Percentiles rank a stretch among this genome's conserved stretches.
These are phyloP conservation scores for Penicillium polonicum DNA, from an alignment of 2,329 filamentous ascomycete species.

Conservation along the genomic window DNA sequence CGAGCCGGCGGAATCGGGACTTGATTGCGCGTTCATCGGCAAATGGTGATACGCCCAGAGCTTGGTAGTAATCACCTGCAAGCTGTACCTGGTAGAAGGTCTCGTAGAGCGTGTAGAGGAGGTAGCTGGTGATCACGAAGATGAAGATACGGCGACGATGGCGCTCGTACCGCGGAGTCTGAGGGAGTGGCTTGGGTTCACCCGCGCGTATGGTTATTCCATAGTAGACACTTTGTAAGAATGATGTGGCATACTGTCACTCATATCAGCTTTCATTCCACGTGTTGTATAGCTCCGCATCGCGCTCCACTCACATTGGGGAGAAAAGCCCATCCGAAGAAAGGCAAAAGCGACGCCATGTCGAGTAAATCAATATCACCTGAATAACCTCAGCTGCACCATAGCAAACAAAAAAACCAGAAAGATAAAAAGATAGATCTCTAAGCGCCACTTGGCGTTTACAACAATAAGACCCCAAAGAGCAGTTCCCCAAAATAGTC, in stretches of 20 bases:
- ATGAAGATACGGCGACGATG: conserved; percentile 84
- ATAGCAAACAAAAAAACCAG: conserved; percentile 7
- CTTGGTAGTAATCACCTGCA: conserved; percentile 73
- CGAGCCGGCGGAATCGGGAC: conserved; percentile 76
- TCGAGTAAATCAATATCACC: conserved; percentile 6
- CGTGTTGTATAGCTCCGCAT: conserved; percentile 7
- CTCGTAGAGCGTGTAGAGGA: conserved; percentile 90
- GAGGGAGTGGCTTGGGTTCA: conserved; percentile 70
- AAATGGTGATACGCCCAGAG: conserved; percentile 67
- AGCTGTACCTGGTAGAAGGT: conserved; percentile 76
- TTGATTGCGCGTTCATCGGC: conserved; percentile 77
- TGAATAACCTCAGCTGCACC: conserved; percentile 5
- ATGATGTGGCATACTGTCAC: conserved; percentile 69
- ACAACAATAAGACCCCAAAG: conserved; percentile 7
- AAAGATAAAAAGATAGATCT: neutral
- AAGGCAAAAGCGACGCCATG: conserved; percentile 52
- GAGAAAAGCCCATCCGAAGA: conserved; percentile 62
- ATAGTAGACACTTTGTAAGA: conserved; percentile 80
- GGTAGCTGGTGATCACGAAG: conserved; percentile 77
- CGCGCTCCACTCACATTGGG: conserved; percentile 52
- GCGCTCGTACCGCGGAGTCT: conserved; percentile 64
- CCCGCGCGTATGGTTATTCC: conserved; percentile 85
- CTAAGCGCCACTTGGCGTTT: conserved; percentile 1
- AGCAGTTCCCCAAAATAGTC: neutral
- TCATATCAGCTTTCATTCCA: conserved; percentile 10